These are phyloP conservation scores for Ophiocordyceps camponoti-leonardi DNA, from an alignment of 2,329 filamentous ascomycete genomes.

Conservation along the genomic window DNA sequence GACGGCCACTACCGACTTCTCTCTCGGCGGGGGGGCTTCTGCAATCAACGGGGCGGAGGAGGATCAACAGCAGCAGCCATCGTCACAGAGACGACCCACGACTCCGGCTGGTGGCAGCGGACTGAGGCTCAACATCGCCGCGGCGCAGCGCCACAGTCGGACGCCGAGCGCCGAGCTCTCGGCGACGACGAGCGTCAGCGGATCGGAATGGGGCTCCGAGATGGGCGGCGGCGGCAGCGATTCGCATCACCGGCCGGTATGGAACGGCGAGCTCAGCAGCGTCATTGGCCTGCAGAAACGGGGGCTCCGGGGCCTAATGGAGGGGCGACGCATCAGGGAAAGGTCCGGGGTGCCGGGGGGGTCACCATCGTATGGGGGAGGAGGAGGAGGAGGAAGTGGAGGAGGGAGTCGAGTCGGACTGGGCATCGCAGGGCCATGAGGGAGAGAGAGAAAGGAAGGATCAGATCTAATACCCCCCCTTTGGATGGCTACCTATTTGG, in stretches of 20 bases:
- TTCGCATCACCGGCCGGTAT: conserved; percentile 36
- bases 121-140: conserved; percentile 23
- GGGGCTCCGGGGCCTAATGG: conserved; percentile 83
- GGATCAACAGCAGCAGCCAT: not conserved
- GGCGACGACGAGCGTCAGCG: conserved; percentile 31
- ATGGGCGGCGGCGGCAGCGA: conserved; percentile 30
- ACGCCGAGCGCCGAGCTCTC: conserved; percentile 31
- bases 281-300: conserved; percentile 94
- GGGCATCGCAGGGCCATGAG: conserved; percentile 31
- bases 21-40: conserved; percentile 11
- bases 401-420: conserved; percentile 27
- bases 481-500: too few species aligned
- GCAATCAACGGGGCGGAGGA: not conserved
- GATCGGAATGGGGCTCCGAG: conserved; percentile 39
- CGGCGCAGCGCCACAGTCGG: conserved; percentile 14
- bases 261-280: conserved; percentile 67
- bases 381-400: conserved; percentile 6
- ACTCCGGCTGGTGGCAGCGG: not conserved
- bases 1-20: conserved; percentile 16
- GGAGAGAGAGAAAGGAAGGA: not conserved
- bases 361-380: conserved; percentile 6
- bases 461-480: too few species aligned
- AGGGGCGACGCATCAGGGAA: conserved; percentile 73
- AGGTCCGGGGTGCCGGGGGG: conserved; percentile 31
- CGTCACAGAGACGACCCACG: not conserved